phyloP scores from a whole-genome alignment of 345 rosid genomes.

The Syzygium aqueum region DNA sequence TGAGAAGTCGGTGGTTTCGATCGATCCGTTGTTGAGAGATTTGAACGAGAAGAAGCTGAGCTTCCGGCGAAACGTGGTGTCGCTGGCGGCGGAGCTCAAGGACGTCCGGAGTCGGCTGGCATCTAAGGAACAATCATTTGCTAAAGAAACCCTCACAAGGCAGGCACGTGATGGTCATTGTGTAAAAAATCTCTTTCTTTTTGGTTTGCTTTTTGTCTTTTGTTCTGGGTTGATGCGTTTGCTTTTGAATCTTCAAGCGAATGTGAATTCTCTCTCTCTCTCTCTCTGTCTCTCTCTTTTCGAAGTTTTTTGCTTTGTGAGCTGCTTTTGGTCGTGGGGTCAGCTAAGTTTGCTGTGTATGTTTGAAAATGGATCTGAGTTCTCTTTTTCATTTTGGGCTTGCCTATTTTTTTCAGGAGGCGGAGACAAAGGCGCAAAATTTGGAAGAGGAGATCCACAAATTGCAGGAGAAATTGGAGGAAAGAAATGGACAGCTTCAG shows the following conservation, averaged over 20 bases:
- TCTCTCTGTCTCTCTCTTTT: background rate
- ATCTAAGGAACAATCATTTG: conserved; percentile 60
- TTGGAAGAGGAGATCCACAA: conserved; percentile 58
- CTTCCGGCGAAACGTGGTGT: conserved; percentile 80
- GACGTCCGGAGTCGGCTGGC: conserved; percentile 72
- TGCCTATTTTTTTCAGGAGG: conserved; percentile 41
- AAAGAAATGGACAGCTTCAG: conserved; percentile 53
- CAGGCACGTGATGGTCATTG: conserved; percentile 38
- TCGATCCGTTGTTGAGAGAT: conserved; percentile 86
- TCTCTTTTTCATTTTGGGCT: conserved; percentile 1
- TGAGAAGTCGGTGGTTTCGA: conserved; percentile 14
- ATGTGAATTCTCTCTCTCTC: background rate
- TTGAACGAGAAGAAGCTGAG: conserved; percentile 90
- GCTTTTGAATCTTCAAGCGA: background rate
- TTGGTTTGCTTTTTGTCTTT: conserved; percentile 2
- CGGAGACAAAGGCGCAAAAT: conserved; percentile 56
- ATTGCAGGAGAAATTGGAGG: conserved; percentile 51
- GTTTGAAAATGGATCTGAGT: background rate
- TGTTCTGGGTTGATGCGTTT: background rate
- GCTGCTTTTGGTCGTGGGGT: background rate
- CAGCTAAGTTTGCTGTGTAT: background rate
- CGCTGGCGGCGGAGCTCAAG: conserved; percentile 83
- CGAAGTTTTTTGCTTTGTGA: background rate
- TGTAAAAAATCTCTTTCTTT: background rate
- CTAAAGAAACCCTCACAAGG: conserved; percentile 65